Base-by-base conservation (phyloP, 495 filamentous ascomycete genomes). In the Penicillium daleae region DNA sequence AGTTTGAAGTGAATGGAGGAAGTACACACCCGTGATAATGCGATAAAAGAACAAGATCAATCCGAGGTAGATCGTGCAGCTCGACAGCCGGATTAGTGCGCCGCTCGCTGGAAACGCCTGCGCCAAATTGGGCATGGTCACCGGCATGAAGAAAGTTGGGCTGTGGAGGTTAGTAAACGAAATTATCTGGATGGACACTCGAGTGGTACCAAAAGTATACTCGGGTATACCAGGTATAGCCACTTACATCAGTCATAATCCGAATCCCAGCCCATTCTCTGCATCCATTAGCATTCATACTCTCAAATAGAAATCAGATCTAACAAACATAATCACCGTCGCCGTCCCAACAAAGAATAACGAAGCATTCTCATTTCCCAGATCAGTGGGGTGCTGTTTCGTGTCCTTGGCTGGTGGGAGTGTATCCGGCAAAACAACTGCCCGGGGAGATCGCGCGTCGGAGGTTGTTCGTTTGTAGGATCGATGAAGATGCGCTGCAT, bases 71-170 rank as follows among this genome's bases (percentile, higher is more conserved):
- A n/a, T 83, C 78, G 40, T 86, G 78, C 9, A 91, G 61, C 57
- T 87, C 85, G 2, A 90, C 74, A 0, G 83, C 85, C 12, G 87
- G 88, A 62, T 90, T 82, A 3, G 81, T 87, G 5, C 71, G 66
- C 0, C 89, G 76, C 27, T 73, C 68, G 0, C 78, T 76, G 1
- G 81, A 81, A 0, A 90, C 84, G 1, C 86, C 87, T 0, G 87
- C 87, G 0, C 86, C 88, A 10, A 90, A 78, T 63, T 90, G 86
- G 2, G 90, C 86, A 61, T 90, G 85, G 66, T 89, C 85, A 40
- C 87, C 86, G 3, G 83, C 84, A 64, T 90, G 87, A 0, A 91
- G 81, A 73, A 90, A 90, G 72, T 90, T 92, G 31, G 87, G 81
- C 74, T 81, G 49, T 12, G 48, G 27, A 1, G 8, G 46, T 61